These are phyloP conservation scores for Carex cristatella DNA, from an alignment of 176 grass and related monocot species.

Conservation along the genomic window DNA sequence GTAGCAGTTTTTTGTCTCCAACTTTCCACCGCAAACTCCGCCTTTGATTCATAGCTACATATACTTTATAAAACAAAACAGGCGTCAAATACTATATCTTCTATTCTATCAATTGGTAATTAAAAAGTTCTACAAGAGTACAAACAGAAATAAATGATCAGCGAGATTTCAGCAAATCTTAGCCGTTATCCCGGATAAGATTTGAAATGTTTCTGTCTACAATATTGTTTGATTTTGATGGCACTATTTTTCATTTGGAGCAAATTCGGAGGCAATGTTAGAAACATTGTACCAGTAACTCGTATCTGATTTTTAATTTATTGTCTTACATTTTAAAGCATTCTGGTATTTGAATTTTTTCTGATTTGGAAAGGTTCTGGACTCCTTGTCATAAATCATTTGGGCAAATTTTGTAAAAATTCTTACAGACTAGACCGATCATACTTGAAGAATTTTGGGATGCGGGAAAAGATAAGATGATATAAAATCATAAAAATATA, in stretches of 20 bases:
- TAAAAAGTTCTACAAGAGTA: background rate
- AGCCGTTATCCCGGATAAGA: background rate
- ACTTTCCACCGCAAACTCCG: background rate
- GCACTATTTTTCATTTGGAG: background rate
- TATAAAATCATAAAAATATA: background rate
- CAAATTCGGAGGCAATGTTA: background rate
- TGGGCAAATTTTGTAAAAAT: background rate
- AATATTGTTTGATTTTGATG: too few species aligned
- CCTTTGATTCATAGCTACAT: conserved; percentile 3
- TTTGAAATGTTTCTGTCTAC: too few species aligned
- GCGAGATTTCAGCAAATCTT: background rate
- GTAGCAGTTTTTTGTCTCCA: background rate
- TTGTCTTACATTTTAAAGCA: background rate
- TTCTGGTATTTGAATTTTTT: background rate
- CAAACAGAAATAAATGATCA: background rate
- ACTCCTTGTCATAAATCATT: background rate
- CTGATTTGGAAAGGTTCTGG: background rate
- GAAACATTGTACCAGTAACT: background rate
- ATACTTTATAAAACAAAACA: background rate
- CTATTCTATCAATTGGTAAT: background rate
- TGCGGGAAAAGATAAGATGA: background rate
- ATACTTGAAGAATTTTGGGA: too few species aligned
- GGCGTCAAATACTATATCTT: background rate
- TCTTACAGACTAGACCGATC: background rate
- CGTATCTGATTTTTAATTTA: background rate